These are phyloP conservation scores for Claviceps digitariae DNA, from an alignment of 2,329 filamentous ascomycete species.

Conservation along the genomic window DNA sequence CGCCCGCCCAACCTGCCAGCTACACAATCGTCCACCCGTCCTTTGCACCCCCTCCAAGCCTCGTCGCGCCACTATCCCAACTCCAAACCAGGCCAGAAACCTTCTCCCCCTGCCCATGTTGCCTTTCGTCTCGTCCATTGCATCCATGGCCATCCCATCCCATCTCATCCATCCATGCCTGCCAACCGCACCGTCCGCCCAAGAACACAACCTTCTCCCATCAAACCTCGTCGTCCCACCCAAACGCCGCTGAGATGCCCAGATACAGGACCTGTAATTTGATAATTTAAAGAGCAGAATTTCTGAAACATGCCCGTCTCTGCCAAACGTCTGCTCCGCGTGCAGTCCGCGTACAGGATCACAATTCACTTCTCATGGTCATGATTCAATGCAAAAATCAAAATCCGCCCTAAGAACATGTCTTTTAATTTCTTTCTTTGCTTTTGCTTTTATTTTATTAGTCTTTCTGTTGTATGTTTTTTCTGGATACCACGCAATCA, in stretches of 20 bases:
- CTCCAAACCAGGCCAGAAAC: too few species aligned
- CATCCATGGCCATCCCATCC: too few species aligned
- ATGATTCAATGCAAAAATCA: neutral
- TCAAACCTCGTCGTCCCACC: neutral
- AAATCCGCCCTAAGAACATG: neutral
- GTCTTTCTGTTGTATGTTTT: neutral
- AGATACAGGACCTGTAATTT: slow-evolving; percentile 2
- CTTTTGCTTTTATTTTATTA: neutral
- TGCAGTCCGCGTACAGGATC: neutral
- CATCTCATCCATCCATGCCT: neutral
- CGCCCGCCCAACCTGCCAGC: too few species aligned
- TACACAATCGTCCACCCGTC: too few species aligned
- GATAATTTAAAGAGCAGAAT: neutral
- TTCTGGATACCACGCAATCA: neutral
- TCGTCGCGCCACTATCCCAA: too few species aligned
- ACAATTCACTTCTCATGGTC: neutral
- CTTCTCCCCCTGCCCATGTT: too few species aligned
- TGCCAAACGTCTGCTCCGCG: neutral
- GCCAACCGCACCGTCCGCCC: neutral
- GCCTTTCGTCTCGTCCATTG: too few species aligned
- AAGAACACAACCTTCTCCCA: neutral
- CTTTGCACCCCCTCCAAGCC: too few species aligned
- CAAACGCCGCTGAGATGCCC: slow-evolving; percentile 5
- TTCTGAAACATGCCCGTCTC: neutral
- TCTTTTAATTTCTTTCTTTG: neutral